Conservation (phyloP, 768 basidiomycete species). For the Tulasnella sp. region DNA sequence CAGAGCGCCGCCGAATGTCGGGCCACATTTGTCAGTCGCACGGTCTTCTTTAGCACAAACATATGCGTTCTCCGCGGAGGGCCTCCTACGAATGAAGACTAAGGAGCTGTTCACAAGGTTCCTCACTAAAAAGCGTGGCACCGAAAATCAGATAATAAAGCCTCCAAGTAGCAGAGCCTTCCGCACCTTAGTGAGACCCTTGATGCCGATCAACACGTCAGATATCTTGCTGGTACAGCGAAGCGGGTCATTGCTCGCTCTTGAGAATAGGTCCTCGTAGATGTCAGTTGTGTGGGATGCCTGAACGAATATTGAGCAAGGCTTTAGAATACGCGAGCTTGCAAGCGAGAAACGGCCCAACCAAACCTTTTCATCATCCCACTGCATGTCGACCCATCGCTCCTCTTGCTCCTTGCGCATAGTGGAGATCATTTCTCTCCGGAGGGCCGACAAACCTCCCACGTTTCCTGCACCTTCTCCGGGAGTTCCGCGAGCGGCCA, state of each 20-base stretch:
- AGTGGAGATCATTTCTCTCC: conserved; percentile 66
- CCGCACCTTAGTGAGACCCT: not conserved
- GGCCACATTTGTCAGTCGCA: too few species aligned
- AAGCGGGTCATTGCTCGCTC: not conserved
- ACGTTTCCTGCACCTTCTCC: conserved; percentile 19
- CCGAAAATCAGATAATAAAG: not conserved
- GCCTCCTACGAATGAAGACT: too few species aligned
- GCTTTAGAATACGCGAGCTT: not conserved
- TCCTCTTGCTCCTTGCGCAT: conserved; percentile 71
- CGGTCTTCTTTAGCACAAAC: not conserved
- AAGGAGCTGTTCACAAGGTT: not conserved
- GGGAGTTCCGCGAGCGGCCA: not conserved
- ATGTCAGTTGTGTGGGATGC: not conserved
- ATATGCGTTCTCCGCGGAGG: not conserved
- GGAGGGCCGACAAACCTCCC: conserved; percentile 54
- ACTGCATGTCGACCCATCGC: conserved; percentile 57
- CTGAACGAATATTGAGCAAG: not conserved
- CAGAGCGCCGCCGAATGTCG: not conserved
- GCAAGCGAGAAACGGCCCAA: not conserved
- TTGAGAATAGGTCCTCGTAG: not conserved
- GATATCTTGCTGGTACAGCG: not conserved
- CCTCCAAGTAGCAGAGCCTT: not conserved
- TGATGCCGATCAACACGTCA: not conserved
- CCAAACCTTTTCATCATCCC: conserved; percentile 50
- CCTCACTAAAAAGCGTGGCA: not conserved